Evolutionary conservation across 495 filamentous ascomycete species (phyloP), one percentile per base, ranked within the genome.

Genomic region (Aspergillus incahuasiensis): DNA sequence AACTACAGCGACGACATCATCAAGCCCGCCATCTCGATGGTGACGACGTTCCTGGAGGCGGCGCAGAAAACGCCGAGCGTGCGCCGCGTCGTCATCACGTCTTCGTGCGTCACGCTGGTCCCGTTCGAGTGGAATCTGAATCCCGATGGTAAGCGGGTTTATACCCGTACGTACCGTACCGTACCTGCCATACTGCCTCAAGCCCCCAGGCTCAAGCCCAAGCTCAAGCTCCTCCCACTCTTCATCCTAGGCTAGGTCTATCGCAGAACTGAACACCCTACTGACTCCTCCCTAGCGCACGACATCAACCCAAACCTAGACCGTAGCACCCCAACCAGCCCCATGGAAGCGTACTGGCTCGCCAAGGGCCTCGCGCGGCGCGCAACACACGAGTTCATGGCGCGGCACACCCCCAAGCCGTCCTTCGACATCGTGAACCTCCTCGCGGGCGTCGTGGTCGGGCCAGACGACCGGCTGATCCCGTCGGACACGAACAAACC

Each of bases 41-140:
- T 72, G n/a, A 63, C 65, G 20, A 64, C 61, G 22, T 63, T 79
- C n/a, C 63, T 81, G 40, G 62, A 74, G 47, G 67, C 76, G 11
- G 77, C 78, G 16, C 12, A 18, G n/a, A 63, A 66, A 16, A 43
- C 55, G 2, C 44, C 62, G 6, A 65, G 68, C 6, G 60, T 79
- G n/a, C 63, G 72, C 38, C 62, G 76, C 2, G 65, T 80, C 1
- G 71, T 80, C 6, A 68, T 80, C 34, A 79, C 76, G 1, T 75
- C 74, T 9, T 80, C 78, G 4, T 47, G 56, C 19, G 64, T 67
- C 7, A 62, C 64, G 13, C 32, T 67, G 2, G 58, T 67, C 43
- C 57, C 61, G 11, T 62, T 62, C 35, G 43, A 44, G 45, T 64
- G 62, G 62, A 67, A 60, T n/a, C 39, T 63, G 28, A 55, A 54